phyloP scores from a whole-genome alignment of 1,284 basidiomycete genomes.

The Spongiforma sp. region DNA sequence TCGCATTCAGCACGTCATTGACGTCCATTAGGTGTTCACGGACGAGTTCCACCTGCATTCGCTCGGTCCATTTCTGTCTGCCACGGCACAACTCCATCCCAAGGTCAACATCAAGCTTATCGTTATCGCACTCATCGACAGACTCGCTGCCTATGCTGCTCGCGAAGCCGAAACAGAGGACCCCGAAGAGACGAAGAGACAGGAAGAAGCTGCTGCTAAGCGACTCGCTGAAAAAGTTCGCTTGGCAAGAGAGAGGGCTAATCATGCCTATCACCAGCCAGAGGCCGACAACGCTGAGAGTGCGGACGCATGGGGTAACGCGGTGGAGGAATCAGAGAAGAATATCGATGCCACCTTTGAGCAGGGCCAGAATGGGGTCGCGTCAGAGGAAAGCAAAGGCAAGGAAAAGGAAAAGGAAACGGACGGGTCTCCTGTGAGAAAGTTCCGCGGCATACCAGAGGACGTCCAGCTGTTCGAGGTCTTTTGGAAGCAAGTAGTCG shows the following conservation, averaged over 20 bases:
- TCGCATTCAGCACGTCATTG: background rate
- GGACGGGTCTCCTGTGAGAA: conserved; percentile 58
- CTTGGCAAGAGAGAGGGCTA: conserved; percentile 58
- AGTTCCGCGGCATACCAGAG: conserved; percentile 93
- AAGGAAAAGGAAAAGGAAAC: conserved; percentile 69
- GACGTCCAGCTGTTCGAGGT: conserved; percentile 94
- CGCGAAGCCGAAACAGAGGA: conserved; percentile 93
- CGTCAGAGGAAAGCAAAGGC: conserved; percentile 41
- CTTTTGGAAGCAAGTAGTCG: conserved; percentile 98
- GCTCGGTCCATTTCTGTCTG: conserved; percentile 90
- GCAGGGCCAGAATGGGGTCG: conserved; percentile 37
- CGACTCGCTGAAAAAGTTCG: conserved; percentile 87
- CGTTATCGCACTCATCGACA: conserved; percentile 94
- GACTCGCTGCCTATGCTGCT: conserved; percentile 93
- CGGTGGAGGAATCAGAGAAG: conserved; percentile 38
- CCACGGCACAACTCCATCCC: conserved; percentile 92
- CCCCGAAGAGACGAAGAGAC: conserved; percentile 87
- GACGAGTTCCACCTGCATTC: conserved; percentile 96
- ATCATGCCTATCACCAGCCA: conserved; percentile 39
- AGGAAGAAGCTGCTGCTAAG: conserved; percentile 89
- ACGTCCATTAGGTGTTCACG: conserved; percentile 79
- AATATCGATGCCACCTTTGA: conserved; percentile 29
- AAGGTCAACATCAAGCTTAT: conserved; percentile 98
- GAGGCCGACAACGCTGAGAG: conserved; percentile 34
- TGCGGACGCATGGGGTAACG: conserved; percentile 33